Evolutionary conservation across 1,284 basidiomycete species (phyloP), one percentile per base, ranked within the genome.

Genomic region (Sporisorium reilianum): DNA sequence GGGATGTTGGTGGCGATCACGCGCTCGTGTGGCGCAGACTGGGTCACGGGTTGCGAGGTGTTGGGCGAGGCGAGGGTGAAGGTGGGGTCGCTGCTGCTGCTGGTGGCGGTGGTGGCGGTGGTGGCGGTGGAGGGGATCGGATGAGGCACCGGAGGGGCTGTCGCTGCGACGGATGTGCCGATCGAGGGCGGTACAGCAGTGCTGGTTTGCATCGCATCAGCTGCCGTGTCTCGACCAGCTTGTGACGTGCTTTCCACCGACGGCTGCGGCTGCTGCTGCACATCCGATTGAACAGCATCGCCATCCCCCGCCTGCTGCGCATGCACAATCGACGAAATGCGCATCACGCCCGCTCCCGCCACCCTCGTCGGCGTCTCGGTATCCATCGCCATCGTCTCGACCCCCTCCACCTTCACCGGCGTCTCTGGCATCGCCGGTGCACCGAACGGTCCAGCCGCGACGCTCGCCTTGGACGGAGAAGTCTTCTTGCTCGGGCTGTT

Each of bases 401-500:
- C 20, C 20, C 14, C 10, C 2, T 25, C 14, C 18, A 9, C 7
- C 25, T 2, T 46, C 45, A 45, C 25, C 25, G 44, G 14, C 14
- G 30, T n/a, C 23, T 36, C 51, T 4, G 60, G 60, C 36, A 49
- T 60, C 23, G 16, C 23, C 14, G 25, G 9, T 12, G 20, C 49
- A 12, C 26, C 32, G 18, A 62, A 55, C 23, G 22, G 40, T 26
- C 23, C 41, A 26, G 11, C 42, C 1, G 23, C 25, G 0, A 12
- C 28, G 16, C 28, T 52, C 10, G 41, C 58, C 23, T 63, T 72
- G 5, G n/a, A 41, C 3, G 59, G 67, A 11, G 57, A 69, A 20
- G 53, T 58, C 32, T 38, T 61, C 58, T 62, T 67, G 46, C 22
- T 51, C 40, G 63, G 56, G 14, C 52, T 65, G 9, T 55, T 40